Conservation (phyloP, 2,329 filamentous ascomycete genomes). For the Diaporthe capsici region DNA sequence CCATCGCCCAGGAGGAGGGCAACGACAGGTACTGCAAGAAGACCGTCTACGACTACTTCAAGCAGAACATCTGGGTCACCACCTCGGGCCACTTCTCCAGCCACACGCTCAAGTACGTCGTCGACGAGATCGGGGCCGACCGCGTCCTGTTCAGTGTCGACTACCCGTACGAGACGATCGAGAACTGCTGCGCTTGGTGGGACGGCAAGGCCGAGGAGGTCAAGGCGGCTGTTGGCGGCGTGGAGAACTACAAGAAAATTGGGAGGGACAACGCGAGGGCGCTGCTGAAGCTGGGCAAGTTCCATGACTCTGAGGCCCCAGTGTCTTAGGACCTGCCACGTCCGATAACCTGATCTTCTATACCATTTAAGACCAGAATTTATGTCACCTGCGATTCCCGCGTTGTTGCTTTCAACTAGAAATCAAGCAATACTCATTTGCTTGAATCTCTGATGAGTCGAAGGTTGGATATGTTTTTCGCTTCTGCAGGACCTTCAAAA, state of each 20-base stretch:
- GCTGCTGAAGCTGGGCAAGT: conserved; percentile 55
- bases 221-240: conserved; percentile 40
- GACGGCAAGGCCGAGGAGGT: conserved; percentile 50
- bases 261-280: conserved; percentile 59
- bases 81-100: conserved; percentile 71
- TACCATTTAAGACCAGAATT: background rate
- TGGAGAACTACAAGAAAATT: conserved; percentile 56
- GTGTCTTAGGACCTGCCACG: background rate
- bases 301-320: conserved; percentile 34
- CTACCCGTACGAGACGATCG: conserved; percentile 65
- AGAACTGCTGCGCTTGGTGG: conserved; percentile 58
- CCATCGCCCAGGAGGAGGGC: conserved; percentile 60
- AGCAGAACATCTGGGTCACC: conserved; percentile 69
- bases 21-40: conserved; percentile 63
- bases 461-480: no score
- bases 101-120: conserved; percentile 63
- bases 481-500: no score
- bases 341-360: no score
- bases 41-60: conserved; percentile 67
- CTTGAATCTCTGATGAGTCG: no score
- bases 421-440: no score
- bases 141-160: conserved; percentile 67
- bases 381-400: no score
- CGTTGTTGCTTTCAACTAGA: no score
- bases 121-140: conserved; percentile 63